These are phyloP conservation scores for Diaporthe sp. DNA, from an alignment of 2,329 filamentous ascomycete species.

Conservation along the genomic window DNA sequence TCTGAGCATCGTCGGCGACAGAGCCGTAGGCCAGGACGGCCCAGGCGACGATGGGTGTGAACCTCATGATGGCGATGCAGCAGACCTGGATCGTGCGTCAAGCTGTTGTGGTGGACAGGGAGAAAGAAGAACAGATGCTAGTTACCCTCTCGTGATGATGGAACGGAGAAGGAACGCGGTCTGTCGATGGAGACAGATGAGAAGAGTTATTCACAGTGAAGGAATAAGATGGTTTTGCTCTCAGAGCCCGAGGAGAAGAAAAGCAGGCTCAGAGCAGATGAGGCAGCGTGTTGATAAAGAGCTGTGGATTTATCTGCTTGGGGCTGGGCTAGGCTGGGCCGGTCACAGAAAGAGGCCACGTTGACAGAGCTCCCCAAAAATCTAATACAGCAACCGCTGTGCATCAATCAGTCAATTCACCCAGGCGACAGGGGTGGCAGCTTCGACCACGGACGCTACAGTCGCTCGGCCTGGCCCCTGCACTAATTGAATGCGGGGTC, in stretches of 20 bases:
- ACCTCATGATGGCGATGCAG: conserved; percentile 77
- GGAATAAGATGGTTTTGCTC: conserved; percentile 48
- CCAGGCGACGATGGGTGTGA: conserved; percentile 83
- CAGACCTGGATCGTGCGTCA: conserved; percentile 1
- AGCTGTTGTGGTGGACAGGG: conserved; percentile 31
- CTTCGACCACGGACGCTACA: conserved; percentile 33
- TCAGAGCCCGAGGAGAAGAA: conserved; percentile 55
- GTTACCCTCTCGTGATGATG: conserved; percentile 25
- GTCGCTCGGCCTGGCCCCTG: conserved; percentile 27
- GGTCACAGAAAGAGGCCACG: conserved; percentile 39
- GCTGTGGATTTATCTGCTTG: conserved; percentile 40
- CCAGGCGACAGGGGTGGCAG: conserved; percentile 38
- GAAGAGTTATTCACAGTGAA: conserved; percentile 49
- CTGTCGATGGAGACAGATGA: conserved; percentile 47
- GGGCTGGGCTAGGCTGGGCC: conserved; percentile 13
- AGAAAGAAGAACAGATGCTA: conserved; percentile 33
- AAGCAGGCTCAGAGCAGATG: conserved; percentile 31
- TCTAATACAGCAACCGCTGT: conserved; percentile 27
- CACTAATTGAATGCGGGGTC: conserved; percentile 38
- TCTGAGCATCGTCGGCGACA: conserved; percentile 77
- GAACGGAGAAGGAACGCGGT: conserved; percentile 9
- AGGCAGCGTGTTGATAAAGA: conserved; percentile 9
- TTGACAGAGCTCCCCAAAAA: conserved; percentile 41
- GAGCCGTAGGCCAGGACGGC: conserved; percentile 79
- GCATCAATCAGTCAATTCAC: conserved; percentile 21